These are phyloP conservation scores for Pichia sp. DNA, from an alignment of 1,139 yeast genomes.

Conservation along the genomic window DNA sequence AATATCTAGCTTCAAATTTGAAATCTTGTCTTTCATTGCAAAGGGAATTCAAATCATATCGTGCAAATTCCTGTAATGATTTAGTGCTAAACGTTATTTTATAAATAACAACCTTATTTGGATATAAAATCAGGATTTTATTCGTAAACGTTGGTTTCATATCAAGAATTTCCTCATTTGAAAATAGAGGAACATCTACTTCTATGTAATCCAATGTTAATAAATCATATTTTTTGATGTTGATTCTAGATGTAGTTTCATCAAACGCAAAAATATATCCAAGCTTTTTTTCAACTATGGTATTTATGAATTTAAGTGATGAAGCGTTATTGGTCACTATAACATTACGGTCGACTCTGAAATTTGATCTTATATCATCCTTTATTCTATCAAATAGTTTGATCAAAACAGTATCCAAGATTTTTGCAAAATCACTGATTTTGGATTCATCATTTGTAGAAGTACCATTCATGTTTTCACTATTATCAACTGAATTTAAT, in stretches of 20 bases:
- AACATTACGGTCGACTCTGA: conserved; percentile 11
- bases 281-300: not conserved
- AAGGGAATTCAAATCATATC: not conserved
- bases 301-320: not conserved
- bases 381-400: conserved; percentile 18
- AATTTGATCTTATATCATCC: conserved; percentile 20
- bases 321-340: not conserved
- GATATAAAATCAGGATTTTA: not conserved
- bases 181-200: not conserved
- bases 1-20: not conserved
- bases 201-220: not conserved
- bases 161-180: not conserved
- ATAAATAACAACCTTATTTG: conserved; percentile 2
- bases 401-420: conserved; percentile 14
- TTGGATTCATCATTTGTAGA: conserved; percentile 5
- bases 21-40: not conserved
- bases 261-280: not conserved
- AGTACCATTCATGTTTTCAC: not conserved
- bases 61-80: not conserved
- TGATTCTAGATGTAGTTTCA: not conserved
- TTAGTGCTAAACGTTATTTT: not conserved
- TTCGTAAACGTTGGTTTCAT: conserved; percentile 11
- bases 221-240: not conserved
- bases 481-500: conserved; percentile 4
- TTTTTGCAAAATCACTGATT: conserved; percentile 13